These are phyloP conservation scores for Macrocystidia cucumis DNA, from an alignment of 1,284 basidiomycete genomes.

Conservation along the genomic window DNA sequence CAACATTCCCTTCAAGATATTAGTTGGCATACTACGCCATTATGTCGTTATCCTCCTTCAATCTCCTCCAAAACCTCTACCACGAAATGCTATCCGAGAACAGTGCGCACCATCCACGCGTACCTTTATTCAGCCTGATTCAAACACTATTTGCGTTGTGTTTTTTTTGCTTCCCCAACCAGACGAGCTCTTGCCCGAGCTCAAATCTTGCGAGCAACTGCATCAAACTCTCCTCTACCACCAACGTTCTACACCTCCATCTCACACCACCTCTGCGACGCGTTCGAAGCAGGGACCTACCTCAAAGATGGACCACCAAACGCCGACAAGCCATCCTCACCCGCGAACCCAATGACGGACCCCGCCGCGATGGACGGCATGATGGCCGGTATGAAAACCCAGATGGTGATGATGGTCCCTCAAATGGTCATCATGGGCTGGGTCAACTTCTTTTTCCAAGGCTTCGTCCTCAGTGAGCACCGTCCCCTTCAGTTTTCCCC, in stretches of 20 bases:
- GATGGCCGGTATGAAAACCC: constrained; percentile 99
- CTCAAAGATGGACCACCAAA: constrained; percentile 80
- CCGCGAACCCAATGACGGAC: constrained; percentile 78
- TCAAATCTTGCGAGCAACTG: constrained; percentile 75
- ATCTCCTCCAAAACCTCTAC: constrained; percentile 76
- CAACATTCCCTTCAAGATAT: constrained; percentile 46
- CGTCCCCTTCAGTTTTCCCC: constrained; percentile 3
- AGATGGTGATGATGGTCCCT: constrained; percentile 97
- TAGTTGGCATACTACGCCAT: constrained; percentile 91
- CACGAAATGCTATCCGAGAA: constrained; percentile 79
- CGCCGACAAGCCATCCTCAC: constrained; percentile 43
- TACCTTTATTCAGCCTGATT: no score
- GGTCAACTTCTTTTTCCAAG: constrained; percentile 99
- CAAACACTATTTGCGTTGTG: constrained; percentile 1
- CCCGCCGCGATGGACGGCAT: constrained; percentile 94
- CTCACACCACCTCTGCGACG: constrained; percentile 62
- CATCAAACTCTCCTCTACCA: constrained; percentile 76
- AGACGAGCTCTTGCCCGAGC: constrained; percentile 84
- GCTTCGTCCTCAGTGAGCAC: constrained; percentile 90
- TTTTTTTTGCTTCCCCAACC: constrained; percentile 9
- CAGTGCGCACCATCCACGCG: no score
- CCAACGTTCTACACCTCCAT: constrained; percentile 70
- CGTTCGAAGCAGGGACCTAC: constrained; percentile 72
- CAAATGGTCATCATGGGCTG: constrained; percentile 99
- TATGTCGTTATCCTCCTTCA: constrained; percentile 89